phyloP scores from a whole-genome alignment of 495 filamentous ascomycete genomes.

The Aspergillus avenaceus region DNA sequence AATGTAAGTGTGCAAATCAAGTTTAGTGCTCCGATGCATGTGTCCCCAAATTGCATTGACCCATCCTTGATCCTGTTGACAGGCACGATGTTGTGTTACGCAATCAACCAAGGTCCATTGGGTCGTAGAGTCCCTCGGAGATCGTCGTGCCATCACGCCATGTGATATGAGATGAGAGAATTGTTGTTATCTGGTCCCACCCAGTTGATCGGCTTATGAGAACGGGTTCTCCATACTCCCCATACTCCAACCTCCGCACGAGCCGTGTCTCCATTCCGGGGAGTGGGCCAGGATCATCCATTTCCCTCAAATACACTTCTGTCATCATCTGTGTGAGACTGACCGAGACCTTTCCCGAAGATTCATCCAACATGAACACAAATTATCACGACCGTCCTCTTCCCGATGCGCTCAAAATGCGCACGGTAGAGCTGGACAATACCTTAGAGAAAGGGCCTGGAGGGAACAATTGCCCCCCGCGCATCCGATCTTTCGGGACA shows the following conservation, averaged over 20 bases:
- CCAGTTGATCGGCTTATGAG: neutral
- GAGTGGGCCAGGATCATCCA: neutral
- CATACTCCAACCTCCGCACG: neutral
- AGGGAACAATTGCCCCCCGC: neutral
- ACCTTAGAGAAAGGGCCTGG: neutral
- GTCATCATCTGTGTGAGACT: neutral
- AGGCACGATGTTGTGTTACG: neutral
- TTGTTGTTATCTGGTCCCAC: neutral
- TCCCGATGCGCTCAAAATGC: neutral
- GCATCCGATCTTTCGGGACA: neutral
- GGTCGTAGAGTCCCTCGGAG: neutral
- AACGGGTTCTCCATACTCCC: neutral
- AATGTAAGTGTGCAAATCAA: neutral
- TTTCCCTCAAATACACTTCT: constrained; percentile 4
- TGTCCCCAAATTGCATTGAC: too few relatives aligned
- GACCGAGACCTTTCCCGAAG: neutral
- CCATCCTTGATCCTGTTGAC: neutral
- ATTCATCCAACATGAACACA: neutral
- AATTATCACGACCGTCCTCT: neutral
- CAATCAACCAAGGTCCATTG: neutral
- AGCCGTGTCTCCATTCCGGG: neutral
- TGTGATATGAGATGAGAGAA: neutral
- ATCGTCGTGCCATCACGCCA: neutral
- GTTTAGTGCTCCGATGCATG: constrained; percentile 1
- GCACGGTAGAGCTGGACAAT: neutral